A percentile compares a stretch with the other conserved stretches of the same genome.
Evolutionary conservation across 352 stramenopile genomes (phyloP).

Genomic region (Phytopythium aichiense): DNA sequence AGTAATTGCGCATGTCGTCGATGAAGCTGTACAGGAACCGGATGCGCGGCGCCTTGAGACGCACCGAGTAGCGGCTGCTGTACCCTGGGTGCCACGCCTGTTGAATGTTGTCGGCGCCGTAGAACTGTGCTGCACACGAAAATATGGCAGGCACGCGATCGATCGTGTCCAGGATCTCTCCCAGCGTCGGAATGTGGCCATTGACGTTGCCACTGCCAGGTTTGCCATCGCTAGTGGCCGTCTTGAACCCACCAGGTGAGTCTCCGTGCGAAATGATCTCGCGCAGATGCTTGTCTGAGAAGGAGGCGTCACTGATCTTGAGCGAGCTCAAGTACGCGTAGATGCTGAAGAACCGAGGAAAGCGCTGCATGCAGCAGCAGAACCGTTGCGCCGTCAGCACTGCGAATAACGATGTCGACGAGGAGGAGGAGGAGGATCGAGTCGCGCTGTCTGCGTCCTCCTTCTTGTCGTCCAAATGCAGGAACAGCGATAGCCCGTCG

Average conservation of each 20-base stretch:
- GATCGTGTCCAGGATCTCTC: conserved; percentile 50
- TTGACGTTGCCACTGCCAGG: conserved; percentile 10
- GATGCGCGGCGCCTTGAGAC: conserved; percentile 72
- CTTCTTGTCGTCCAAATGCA: conserved; percentile 47
- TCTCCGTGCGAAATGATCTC: conserved; percentile 60
- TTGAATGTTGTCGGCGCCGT: conserved; percentile 72
- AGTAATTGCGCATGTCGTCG: conserved; percentile 73
- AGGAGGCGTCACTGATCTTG: conserved; percentile 63
- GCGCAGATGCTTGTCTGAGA: conserved; percentile 52
- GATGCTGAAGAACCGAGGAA: conserved; percentile 60
- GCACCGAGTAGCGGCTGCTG: conserved; percentile 64
- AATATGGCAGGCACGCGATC: conserved; percentile 67
- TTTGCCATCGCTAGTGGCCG: conserved; percentile 6
- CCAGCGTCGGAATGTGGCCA: conserved; percentile 53
- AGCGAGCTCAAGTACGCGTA: conserved; percentile 72
- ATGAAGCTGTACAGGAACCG: conserved; percentile 83
- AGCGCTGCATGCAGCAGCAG: conserved; percentile 64
- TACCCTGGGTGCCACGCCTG: conserved; percentile 82
- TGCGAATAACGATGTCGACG: conserved; percentile 11
- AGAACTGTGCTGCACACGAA: conserved; percentile 70
- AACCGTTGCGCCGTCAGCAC: conserved; percentile 69
- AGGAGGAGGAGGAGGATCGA: conserved; percentile 27
- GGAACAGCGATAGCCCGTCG: conserved; percentile 55
- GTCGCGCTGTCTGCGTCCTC: conserved; percentile 16
- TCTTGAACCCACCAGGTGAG: conserved; percentile 16